These are phyloP conservation scores for Phytophthora palmivora DNA, from an alignment of 352 stramenopile genomes.

Conservation along the genomic window DNA sequence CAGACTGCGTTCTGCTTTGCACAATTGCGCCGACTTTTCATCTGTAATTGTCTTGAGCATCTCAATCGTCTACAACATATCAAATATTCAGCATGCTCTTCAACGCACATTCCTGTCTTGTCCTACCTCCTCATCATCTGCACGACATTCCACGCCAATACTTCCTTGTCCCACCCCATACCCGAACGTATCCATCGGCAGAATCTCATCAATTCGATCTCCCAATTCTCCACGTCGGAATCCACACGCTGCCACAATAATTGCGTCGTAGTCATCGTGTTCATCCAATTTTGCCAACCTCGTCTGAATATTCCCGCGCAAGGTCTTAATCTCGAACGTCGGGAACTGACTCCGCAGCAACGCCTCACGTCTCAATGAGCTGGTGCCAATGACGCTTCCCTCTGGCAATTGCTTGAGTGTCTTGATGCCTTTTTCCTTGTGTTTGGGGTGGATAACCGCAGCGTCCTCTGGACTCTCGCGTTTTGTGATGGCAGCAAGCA, in stretches of 20 bases:
- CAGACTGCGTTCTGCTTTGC: slow-evolving; percentile 84
- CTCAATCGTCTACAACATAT: slow-evolving; percentile 53
- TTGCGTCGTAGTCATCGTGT: slow-evolving; percentile 85
- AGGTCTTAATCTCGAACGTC: slow-evolving; percentile 81
- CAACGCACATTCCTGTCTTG: neutral
- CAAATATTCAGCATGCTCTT: slow-evolving; percentile 10
- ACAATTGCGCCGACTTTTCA: slow-evolving; percentile 78
- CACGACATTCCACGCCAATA: slow-evolving; percentile 86
- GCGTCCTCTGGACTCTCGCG: slow-evolving; percentile 86
- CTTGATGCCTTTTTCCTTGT: slow-evolving; percentile 71
- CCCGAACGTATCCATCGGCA: slow-evolving; percentile 74
- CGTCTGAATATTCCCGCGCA: slow-evolving; percentile 91
- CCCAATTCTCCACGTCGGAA: slow-evolving; percentile 79
- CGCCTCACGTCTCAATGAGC: slow-evolving; percentile 83
- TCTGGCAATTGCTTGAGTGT: slow-evolving; percentile 66
- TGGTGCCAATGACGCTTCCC: slow-evolving; percentile 83
- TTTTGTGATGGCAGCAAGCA: slow-evolving; percentile 84
- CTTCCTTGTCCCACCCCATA: slow-evolving; percentile 88
- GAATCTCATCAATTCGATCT: slow-evolving; percentile 78
- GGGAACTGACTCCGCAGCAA: slow-evolving; percentile 75
- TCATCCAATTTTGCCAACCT: slow-evolving; percentile 86
- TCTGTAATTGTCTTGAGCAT: slow-evolving; percentile 85
- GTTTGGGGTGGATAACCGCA: slow-evolving; percentile 84
- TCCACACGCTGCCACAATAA: slow-evolving; percentile 87
- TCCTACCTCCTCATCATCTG: slow-evolving; percentile 62